Percentiles rank a stretch among this genome's conserved stretches.
Conservation (phyloP, 2,329 filamentous ascomycete genomes). For the Arthroderma sp. region DNA sequence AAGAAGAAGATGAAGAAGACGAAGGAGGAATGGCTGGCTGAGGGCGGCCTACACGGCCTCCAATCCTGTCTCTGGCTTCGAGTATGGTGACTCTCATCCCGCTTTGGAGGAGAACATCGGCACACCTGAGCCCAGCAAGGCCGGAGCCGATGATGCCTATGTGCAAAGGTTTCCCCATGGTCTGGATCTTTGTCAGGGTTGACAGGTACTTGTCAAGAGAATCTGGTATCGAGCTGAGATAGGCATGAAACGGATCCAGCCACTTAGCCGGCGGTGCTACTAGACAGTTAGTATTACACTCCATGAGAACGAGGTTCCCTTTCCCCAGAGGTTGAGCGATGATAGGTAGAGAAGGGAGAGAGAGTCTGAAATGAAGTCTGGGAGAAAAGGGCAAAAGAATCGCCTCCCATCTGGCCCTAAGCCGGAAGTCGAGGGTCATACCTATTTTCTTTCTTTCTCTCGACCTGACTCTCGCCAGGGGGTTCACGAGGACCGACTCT, state of each 20-base stretch:
- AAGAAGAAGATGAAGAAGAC: neutral
- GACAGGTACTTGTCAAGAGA: slow-evolving; percentile 3
- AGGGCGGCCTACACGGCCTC: slow-evolving; percentile 41
- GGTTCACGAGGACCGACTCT: neutral
- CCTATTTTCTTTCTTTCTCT: too few species aligned
- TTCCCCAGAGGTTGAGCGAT: neutral
- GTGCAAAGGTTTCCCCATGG: slow-evolving; percentile 34
- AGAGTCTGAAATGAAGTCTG: too few species aligned
- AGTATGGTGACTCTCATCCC: slow-evolving; percentile 48
- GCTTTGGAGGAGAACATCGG: slow-evolving; percentile 45
- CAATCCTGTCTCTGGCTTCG: slow-evolving; percentile 47
- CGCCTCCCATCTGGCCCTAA: too few species aligned
- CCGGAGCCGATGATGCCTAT: slow-evolving; percentile 52
- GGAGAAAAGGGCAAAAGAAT: too few species aligned
- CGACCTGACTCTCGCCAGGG: too few species aligned
- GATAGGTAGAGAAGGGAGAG: neutral
- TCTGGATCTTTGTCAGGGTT: slow-evolving; percentile 5
- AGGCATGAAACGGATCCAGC: slow-evolving; percentile 8
- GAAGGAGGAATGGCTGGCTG: neutral
- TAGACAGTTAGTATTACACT: slow-evolving; percentile 16
- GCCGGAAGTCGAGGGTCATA: too few species aligned
- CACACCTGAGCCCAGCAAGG: slow-evolving; percentile 47
- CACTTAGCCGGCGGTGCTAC: slow-evolving; percentile 11
- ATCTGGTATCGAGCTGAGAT: slow-evolving; percentile 5
- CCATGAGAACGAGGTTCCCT: slow-evolving; percentile 8